Percentiles rank a stretch among this genome's conserved stretches.
These are phyloP conservation scores for Moricandia moricandioides DNA, from an alignment of 345 rosid species.

Conservation along the genomic window DNA sequence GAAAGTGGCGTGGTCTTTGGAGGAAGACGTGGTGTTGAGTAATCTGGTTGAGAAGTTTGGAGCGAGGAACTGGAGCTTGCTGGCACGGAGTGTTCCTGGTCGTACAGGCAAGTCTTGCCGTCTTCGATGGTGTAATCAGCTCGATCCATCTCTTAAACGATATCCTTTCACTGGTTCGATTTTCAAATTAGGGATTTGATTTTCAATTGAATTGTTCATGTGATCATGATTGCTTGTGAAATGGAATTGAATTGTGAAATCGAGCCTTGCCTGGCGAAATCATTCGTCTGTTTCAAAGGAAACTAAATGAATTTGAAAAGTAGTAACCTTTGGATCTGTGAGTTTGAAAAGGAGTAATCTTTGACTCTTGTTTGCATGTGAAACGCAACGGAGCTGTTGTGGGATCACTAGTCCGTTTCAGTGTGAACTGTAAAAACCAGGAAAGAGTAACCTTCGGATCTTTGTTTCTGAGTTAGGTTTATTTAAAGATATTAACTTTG, in stretches of 20 bases:
- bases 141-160: slow-evolving; percentile 70
- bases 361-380: not conserved
- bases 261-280: not conserved
- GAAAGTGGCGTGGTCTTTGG: slow-evolving; percentile 69
- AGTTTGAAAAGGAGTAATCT: not conserved
- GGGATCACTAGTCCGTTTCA: not conserved
- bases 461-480: not conserved
- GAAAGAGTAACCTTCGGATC: not conserved
- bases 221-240: not conserved
- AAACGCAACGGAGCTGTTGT: not conserved
- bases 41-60: slow-evolving; percentile 56
- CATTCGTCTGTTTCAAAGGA: not conserved
- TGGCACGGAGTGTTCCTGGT: slow-evolving; percentile 67
- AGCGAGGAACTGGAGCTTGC: slow-evolving; percentile 76
- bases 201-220: not conserved
- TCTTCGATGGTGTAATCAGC: slow-evolving; percentile 94
- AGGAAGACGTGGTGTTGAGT: slow-evolving; percentile 63
- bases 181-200: not conserved
- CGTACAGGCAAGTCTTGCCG: slow-evolving; percentile 89
- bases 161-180: slow-evolving; percentile 62
- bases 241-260: not conserved
- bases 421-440: not conserved
- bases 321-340: not conserved
- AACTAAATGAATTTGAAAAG: not conserved
- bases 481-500: not conserved